Conservation (phyloP, 495 filamentous ascomycete species). For the Trichoderma reesei region DNA sequence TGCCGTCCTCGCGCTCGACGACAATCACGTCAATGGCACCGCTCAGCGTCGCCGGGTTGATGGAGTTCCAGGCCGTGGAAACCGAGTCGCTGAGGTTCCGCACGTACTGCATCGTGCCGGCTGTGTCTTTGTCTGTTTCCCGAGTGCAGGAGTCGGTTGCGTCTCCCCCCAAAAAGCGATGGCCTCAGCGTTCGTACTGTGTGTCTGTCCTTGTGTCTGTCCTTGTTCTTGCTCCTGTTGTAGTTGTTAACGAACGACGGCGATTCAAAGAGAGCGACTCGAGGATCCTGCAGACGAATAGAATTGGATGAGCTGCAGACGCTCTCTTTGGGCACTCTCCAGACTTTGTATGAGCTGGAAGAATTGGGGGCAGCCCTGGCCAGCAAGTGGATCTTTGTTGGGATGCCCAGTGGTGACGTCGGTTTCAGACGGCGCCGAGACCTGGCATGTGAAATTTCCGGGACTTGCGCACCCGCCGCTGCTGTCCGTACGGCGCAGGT, state of each 20-base stretch:
- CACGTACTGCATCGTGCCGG: conserved; percentile 83
- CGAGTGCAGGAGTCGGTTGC: too few species aligned
- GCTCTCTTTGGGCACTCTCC: background rate
- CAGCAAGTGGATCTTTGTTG: conserved; percentile 2
- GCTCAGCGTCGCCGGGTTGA: conserved; percentile 94
- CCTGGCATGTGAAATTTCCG: conserved; percentile 8
- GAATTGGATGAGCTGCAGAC: background rate
- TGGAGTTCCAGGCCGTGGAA: conserved; percentile 98
- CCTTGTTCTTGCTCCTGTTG: too few species aligned
- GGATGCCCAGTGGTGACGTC: conserved; percentile 3
- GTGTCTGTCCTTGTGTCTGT: too few species aligned
- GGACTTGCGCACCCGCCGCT: background rate
- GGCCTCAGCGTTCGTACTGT: too few species aligned
- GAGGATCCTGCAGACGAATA: too few species aligned
- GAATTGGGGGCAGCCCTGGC: background rate
- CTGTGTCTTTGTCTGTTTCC: too few species aligned
- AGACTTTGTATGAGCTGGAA: background rate
- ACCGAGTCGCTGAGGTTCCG: conserved; percentile 90
- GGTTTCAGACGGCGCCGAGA: background rate
- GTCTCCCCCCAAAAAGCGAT: too few species aligned
- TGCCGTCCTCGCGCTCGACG: conserved; percentile 92
- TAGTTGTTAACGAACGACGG: too few species aligned
- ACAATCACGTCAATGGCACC: conserved; percentile 99
- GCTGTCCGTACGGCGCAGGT: too few species aligned
- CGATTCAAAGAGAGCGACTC: background rate